A percentile compares a stretch with the other conserved stretches of the same genome.
Evolutionary conservation across 1,284 basidiomycete species (phyloP).

Genomic region (Cutaneotrichosporon dermatis): DNA sequence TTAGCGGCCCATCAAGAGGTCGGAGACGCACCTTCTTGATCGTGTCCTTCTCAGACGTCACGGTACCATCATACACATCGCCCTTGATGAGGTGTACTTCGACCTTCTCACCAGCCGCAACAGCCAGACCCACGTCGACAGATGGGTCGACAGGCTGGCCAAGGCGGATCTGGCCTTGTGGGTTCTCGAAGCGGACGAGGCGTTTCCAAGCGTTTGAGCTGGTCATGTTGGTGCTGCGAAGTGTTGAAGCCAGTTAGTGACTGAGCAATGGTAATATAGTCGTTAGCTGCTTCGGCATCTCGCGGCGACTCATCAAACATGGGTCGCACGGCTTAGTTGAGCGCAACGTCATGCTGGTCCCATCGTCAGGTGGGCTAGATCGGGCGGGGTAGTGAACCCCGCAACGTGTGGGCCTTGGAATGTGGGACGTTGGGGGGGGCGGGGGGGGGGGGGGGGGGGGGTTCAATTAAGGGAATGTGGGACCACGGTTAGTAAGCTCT

Average conservation of each 20-base stretch:
- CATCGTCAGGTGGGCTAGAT: too few species aligned
- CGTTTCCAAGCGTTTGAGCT: constrained; percentile 17
- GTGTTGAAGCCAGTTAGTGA: too few species aligned
- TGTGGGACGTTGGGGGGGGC: not conserved
- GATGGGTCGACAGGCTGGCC: constrained; percentile 41
- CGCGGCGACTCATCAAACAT: too few species aligned
- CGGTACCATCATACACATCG: constrained; percentile 9
- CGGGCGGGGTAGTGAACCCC: too few species aligned
- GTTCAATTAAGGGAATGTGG: too few species aligned
- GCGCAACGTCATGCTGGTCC: too few species aligned
- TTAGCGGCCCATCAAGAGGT: too few species aligned
- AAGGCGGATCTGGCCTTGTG: constrained; percentile 11
- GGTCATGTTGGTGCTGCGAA: constrained; percentile 4
- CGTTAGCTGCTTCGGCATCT: too few species aligned
- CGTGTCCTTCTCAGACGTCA: constrained; percentile 4
- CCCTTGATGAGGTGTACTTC: constrained; percentile 19
- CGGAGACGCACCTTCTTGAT: constrained; percentile 3
- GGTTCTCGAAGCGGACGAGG: constrained; percentile 37
- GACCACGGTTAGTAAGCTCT: too few species aligned
- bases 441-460: too few species aligned
- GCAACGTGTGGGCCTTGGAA: not conserved
- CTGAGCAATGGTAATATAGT: too few species aligned
- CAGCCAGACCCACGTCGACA: constrained; percentile 47
- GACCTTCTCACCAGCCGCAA: constrained; percentile 18
- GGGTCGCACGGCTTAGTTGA: too few species aligned